A percentile compares a stretch with the other conserved stretches of the same genome.
These are phyloP conservation scores for Aspergillus quadrilineatus DNA, from an alignment of 2,329 filamentous ascomycete species.

Conservation along the genomic window DNA sequence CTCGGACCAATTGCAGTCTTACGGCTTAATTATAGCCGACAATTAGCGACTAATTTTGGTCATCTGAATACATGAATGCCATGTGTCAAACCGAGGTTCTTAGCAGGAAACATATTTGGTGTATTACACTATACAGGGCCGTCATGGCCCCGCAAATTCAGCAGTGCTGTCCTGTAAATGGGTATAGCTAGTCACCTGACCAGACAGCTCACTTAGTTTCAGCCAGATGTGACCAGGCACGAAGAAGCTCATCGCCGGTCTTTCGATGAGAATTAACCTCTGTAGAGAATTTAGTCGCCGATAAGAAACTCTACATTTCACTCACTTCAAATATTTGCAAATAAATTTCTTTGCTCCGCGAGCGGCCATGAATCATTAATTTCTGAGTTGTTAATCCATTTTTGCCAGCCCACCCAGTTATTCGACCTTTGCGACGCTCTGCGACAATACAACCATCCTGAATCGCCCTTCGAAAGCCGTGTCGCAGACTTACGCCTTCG, in stretches of 20 bases:
- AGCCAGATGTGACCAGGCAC: constrained; percentile 7
- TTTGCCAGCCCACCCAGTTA: constrained; percentile 2
- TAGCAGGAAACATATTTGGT: no score
- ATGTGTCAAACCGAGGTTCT: constrained; percentile 9
- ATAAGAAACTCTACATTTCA: not conserved
- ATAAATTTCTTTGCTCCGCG: constrained; percentile 3
- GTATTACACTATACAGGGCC: constrained; percentile 1
- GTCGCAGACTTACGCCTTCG: not conserved
- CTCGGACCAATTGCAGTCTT: not conserved
- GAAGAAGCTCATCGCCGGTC: constrained; percentile 9
- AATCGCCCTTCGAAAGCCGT: not conserved
- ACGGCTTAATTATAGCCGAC: not conserved
- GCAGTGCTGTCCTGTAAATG: not conserved
- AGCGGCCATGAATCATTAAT: constrained; percentile 13
- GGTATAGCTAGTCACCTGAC: constrained; percentile 17
- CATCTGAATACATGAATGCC: not conserved
- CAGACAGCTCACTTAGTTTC: constrained; percentile 2
- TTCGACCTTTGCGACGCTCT: not conserved
- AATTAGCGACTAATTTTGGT: not conserved
- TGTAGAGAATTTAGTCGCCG: constrained; percentile 2
- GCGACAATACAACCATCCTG: not conserved
- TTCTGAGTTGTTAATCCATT: constrained; percentile 10
- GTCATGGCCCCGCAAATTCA: not conserved
- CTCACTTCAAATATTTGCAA: not conserved
- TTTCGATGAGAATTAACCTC: constrained; percentile 3